Conservation (phyloP, 148 eudicot genomes). For the Heliamphora exappendiculata region DNA sequence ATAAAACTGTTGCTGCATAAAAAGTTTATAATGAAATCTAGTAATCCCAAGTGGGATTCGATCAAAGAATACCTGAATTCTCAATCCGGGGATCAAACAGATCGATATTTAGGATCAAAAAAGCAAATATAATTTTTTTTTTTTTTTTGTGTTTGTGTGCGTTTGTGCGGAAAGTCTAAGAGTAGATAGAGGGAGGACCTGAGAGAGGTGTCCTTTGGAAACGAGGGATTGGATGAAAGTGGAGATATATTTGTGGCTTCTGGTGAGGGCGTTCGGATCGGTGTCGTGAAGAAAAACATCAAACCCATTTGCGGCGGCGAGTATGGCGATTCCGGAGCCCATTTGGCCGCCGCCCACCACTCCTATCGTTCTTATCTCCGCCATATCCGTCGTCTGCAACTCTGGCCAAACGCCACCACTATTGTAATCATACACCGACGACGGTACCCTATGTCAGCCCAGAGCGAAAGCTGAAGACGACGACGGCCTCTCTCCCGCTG, state of each 20-base stretch:
- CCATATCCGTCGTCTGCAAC: conserved; percentile 19
- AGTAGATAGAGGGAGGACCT: conserved; percentile 27
- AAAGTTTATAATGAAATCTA: no score
- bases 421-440: neutral
- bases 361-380: conserved; percentile 44
- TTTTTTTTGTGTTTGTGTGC: no score
- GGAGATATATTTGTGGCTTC: conserved; percentile 39
- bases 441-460: neutral
- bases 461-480: no score
- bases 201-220: conserved; percentile 52
- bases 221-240: conserved; percentile 42
- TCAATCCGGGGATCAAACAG: no score
- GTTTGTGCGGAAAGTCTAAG: no score
- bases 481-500: neutral
- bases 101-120: no score
- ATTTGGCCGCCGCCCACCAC: conserved; percentile 91
- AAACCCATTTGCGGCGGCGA: conserved; percentile 54
- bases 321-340: conserved; percentile 93
- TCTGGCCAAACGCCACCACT: neutral
- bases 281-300: conserved; percentile 63
- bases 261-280: conserved; percentile 50
- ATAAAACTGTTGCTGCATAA: no score
- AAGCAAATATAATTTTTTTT: no score
- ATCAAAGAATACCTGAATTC: no score
- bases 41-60: no score